phyloP scores from a whole-genome alignment of 1,139 yeast genomes.

The Debaryomyces nepalensis region DNA sequence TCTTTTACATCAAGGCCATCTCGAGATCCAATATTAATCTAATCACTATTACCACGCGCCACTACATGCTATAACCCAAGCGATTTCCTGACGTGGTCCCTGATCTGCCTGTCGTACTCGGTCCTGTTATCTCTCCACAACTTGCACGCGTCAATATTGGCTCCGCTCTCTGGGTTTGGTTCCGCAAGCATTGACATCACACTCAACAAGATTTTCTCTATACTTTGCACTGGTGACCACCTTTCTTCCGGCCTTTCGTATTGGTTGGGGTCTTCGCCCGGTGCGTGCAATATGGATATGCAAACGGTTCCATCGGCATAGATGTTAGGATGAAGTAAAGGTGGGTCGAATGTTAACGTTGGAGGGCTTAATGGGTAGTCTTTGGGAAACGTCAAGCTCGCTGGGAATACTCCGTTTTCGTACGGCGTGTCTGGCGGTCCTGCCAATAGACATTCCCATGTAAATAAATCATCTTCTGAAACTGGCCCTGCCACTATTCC shows the following conservation, averaged over 20 bases:
- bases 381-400: constrained; percentile 76
- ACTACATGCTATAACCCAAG: constrained; percentile 57
- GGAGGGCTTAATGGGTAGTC: constrained; percentile 97
- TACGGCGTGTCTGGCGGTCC: constrained; percentile 96
- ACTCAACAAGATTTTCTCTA: constrained; percentile 88
- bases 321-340: constrained; percentile 89
- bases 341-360: constrained; percentile 76
- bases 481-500: constrained; percentile 95
- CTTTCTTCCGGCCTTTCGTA: constrained; percentile 95
- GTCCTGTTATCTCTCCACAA: constrained; percentile 86
- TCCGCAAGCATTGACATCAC: constrained; percentile 97
- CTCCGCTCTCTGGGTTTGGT: constrained; percentile 96
- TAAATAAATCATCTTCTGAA: constrained; percentile 76
- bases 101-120: constrained; percentile 68
- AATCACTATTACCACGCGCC: too few species aligned
- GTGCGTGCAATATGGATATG: constrained; percentile 90
- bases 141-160: constrained; percentile 95
- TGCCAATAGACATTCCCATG: constrained; percentile 89
- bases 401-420: constrained; percentile 92
- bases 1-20: too few species aligned
- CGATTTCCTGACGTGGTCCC: constrained; percentile 65
- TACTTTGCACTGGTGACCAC: constrained; percentile 98
- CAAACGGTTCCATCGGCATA: constrained; percentile 96
- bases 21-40: too few species aligned
- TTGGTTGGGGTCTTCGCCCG: constrained; percentile 96